These are phyloP conservation scores for Heimioporus sp. DNA, from an alignment of 768 basidiomycete species.

Conservation along the genomic window DNA sequence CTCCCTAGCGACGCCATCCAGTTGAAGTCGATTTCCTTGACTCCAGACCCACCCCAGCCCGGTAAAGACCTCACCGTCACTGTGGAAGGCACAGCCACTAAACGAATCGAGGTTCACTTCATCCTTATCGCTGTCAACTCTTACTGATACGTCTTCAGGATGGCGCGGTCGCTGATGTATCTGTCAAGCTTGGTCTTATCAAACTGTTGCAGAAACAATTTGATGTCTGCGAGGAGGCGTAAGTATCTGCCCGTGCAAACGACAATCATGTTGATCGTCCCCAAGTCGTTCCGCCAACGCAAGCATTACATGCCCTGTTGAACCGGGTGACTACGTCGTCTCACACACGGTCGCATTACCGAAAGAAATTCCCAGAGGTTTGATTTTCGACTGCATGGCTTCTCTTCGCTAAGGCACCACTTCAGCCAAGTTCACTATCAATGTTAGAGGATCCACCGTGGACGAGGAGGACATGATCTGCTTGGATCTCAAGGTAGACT, in stretches of 20 bases:
- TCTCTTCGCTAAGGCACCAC: constrained; percentile 2
- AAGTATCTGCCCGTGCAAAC: constrained; percentile 34
- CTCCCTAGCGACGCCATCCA: constrained; percentile 45
- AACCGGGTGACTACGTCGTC: constrained; percentile 68
- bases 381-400: constrained; percentile 10
- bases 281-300: constrained; percentile 77
- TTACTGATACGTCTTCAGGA: constrained; percentile 50
- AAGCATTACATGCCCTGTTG: constrained; percentile 80
- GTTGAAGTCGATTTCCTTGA: constrained; percentile 67
- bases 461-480: constrained; percentile 80
- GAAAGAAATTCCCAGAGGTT: constrained; percentile 85
- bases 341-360: constrained; percentile 84
- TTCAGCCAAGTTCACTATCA: constrained; percentile 80
- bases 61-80: constrained; percentile 87
- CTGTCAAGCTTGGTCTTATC: constrained; percentile 90
- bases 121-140: not conserved
- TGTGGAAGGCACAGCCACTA: constrained; percentile 58
- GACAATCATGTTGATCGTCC: not conserved
- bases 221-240: constrained; percentile 95
- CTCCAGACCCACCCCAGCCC: constrained; percentile 87
- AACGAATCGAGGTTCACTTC: constrained; percentile 60
- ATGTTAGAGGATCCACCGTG: constrained; percentile 64
- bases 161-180: constrained; percentile 87
- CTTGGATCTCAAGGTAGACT: constrained; percentile 76
- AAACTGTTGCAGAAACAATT: constrained; percentile 84